Percentiles rank a stretch among this genome's conserved stretches.
phyloP scores from a whole-genome alignment of 2,329 filamentous ascomycete genomes.

The Neophaeococcomyces mojaviensis region DNA sequence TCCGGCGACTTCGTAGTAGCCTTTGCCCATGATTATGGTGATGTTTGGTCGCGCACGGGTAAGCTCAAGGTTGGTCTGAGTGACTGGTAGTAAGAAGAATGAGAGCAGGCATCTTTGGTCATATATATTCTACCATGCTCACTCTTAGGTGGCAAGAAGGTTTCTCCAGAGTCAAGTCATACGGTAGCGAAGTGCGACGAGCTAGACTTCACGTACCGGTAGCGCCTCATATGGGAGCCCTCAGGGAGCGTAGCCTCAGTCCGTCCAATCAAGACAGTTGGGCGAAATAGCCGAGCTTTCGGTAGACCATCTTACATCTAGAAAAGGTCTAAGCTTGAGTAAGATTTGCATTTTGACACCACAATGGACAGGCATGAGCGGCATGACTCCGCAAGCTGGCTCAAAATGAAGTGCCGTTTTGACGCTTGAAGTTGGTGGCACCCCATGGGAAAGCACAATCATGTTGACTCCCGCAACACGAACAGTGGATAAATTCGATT shows the following conservation, averaged over 20 bases:
- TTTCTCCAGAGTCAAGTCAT: background rate
- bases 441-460: no score
- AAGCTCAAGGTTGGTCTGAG: background rate
- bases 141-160: no score
- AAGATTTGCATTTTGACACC: no score
- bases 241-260: background rate
- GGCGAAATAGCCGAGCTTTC: background rate
- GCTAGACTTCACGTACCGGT: background rate
- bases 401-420: no score
- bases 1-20: conserved; percentile 18
- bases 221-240: background rate
- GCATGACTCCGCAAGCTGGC: no score
- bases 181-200: background rate
- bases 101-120: background rate
- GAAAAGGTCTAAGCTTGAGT: no score
- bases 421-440: no score
- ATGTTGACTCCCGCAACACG: no score
- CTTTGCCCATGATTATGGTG: conserved; percentile 13
- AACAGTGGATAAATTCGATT: no score
- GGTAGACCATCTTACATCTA: no score
- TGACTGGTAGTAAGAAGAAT: background rate
- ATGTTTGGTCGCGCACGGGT: background rate
- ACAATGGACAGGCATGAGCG: no score
- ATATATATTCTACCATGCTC: conserved; percentile 1
- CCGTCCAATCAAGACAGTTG: background rate